Base-by-base conservation (phyloP, 495 filamentous ascomycete genomes). In the Aspergillus panamensis region DNA sequence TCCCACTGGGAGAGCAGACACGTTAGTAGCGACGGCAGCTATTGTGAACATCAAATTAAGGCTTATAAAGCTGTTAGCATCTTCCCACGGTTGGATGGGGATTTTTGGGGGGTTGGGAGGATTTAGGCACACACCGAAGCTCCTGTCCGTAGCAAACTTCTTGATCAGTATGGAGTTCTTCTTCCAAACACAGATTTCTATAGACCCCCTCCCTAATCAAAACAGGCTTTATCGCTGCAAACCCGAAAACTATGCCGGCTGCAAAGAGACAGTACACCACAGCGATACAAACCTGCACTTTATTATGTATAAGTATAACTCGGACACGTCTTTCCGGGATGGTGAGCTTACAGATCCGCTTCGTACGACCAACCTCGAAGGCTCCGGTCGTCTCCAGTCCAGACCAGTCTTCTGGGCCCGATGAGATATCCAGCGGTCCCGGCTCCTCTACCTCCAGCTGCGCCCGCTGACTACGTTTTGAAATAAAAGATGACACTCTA, bases 41-140 rank as follows among this genome's bases (percentile, higher is more conserved):
- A 89, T 80, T 31, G 91, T 96, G 77, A 96, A 96, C 92, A 96
- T 96, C 57, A 96, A 72, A 69, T 96, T 96, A 48, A 96, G 78
- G 48, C 77, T 78, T 25, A 45, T 1, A 33, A 9, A n/a, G 19
- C 43, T 13, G 51, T 56, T 59, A 40, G 19, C 8, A 48, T 13
- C 25, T 30, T 25, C 25, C 6, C 20, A 6, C 3, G n/a, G 20
- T 31, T 19, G 42, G 16, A 31, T 48, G 6, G n/a, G 6, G 31
- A 12, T 10, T 20, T n/a, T n/a, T n/a, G n/a, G n/a, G n/a, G n/a
- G 20, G 21, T 19, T 5, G 25, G 25, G 25, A 5, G 25, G 25
- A 5, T 2, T 2, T 25, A 25, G 25, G 40, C 19, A 53, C 70
- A 12, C 69, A 84, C 79, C 87, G 82, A 48, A 96, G 85, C 68